Evolutionary conservation across 73 alveolate species (phyloP).

Genomic region (Symbiodinium natans): DNA sequence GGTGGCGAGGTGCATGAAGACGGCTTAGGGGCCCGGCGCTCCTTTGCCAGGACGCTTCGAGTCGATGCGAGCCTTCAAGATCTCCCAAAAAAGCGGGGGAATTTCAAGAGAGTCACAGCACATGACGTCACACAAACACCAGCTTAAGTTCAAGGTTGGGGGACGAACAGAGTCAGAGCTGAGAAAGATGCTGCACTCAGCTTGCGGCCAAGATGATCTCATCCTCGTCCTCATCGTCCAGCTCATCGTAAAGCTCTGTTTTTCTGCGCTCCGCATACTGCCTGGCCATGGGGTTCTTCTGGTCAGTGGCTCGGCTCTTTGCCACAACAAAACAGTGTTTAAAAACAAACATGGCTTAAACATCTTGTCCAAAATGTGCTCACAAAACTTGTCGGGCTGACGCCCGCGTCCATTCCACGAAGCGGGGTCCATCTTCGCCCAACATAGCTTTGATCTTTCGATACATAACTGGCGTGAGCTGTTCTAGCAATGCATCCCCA

Average conservation of each 20-base stretch:
- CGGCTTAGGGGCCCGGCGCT: background rate
- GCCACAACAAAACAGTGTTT: too few relatives aligned
- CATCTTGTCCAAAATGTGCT: too few relatives aligned
- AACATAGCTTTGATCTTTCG: constrained; percentile 79
- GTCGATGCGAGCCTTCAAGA: background rate
- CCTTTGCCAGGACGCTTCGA: constrained; percentile 9
- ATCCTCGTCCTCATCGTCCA: constrained; percentile 92
- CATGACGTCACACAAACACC: too few relatives aligned
- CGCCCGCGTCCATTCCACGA: constrained; percentile 89
- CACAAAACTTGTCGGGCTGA: background rate
- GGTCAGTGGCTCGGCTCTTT: too few relatives aligned
- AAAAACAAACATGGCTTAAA: too few relatives aligned
- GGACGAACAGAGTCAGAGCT: too few relatives aligned
- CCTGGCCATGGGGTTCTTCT: background rate
- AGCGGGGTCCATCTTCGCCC: constrained; percentile 88
- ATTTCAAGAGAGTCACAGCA: too few relatives aligned
- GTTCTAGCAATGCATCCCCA: too few relatives aligned
- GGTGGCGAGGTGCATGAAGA: too few relatives aligned
- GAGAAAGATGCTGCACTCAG: background rate
- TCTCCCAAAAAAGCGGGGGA: too few relatives aligned
- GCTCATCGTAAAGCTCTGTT: constrained; percentile 75
- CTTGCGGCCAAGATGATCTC: constrained; percentile 22
- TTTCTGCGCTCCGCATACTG: constrained; percentile 72
- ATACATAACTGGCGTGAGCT: constrained; percentile 23
- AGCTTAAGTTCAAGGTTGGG: too few relatives aligned